Evolutionary conservation across 129 eudicot genomes (phyloP).

Genomic region (Solidago caesia): DNA sequence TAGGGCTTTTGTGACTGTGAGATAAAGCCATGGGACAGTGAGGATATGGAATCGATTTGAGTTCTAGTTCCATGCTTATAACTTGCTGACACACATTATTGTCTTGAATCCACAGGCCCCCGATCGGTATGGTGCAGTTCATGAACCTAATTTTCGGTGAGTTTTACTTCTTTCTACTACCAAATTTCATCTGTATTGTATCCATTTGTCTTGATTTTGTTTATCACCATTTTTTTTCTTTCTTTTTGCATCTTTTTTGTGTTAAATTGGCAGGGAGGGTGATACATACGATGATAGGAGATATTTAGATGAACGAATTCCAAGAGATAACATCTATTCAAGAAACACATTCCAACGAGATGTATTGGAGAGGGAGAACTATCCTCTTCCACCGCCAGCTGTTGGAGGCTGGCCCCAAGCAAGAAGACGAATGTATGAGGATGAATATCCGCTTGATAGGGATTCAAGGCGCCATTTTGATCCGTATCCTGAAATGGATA

Average conservation of each 20-base stretch:
- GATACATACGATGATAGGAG: constrained; percentile 89
- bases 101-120: constrained; percentile 99
- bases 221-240: constrained; percentile 28
- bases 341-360: constrained; percentile 65
- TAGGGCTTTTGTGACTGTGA: constrained; percentile 86
- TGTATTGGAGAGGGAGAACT: constrained; percentile 57
- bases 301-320: constrained; percentile 70
- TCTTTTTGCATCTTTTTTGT: constrained; percentile 34
- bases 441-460: constrained; percentile 65
- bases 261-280: constrained; percentile 62
- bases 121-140: constrained; percentile 82
- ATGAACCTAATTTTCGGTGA: constrained; percentile 92
- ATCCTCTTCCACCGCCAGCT: constrained; percentile 60
- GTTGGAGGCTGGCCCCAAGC: constrained; percentile 75
- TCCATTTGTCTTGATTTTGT: neutral
- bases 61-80: constrained; percentile 73
- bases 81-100: constrained; percentile 95
- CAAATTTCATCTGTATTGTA: constrained; percentile 12
- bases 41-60: constrained; percentile 96
- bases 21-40: constrained; percentile 89
- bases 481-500: constrained; percentile 49
- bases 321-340: constrained; percentile 62
- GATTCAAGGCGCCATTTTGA: constrained; percentile 67
- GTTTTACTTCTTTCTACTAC: constrained; percentile 30
- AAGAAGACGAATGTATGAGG: constrained; percentile 79